Base-by-base conservation (phyloP, 805 yeast genomes). In the Sugiyamaella floridensis region DNA sequence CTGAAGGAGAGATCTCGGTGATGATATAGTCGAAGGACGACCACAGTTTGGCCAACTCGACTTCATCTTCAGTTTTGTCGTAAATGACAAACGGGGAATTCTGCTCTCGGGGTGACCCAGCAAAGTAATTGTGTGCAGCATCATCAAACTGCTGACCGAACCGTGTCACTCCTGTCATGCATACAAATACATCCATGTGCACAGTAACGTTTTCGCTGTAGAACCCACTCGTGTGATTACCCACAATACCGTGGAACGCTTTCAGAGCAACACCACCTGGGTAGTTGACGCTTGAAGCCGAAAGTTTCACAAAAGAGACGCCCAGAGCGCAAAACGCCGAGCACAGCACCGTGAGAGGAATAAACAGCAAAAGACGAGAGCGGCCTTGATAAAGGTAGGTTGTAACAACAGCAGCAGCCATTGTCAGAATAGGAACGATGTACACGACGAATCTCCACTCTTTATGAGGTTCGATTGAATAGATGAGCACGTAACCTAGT, bases 401-500 rank as follows among this genome's bases (percentile, higher is more conserved):
- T 14, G 83, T 76, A 6, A 86, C 87, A 45, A 77, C 71, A 1
- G 93, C 82, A 5, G 86, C 89, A 32, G 78, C 63, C 16, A 85
- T 60, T 0, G 85, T 80, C 53, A 88, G 66, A 0, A 83, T 73
- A 0, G 97, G 97, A 3, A 85, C 70, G 0, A 82, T 71, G 66
- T 90, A 92, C 15, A 85, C 72, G 42, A 92, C 81, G 63, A 92
- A 92, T 60, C 97, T 78, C 95, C 95, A 88, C 71, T 92, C 98
- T 65, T 92, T 92, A 62, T 92, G 97, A 2, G 93, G 89, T 67
- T 86, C 93, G 49, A 83, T 66, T 0, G 97, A 89, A 77, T 89
- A 76, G 4, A 80, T 61, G 1, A 71, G 55, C n/a, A 89, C 74
- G 63, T 73, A 90, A 14, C n/a, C 4, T 4, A 32, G 12, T 32